These are phyloP conservation scores for Cyclotella kingstonii DNA, from an alignment of 108 stramenopile genomes.

Conservation along the genomic window DNA sequence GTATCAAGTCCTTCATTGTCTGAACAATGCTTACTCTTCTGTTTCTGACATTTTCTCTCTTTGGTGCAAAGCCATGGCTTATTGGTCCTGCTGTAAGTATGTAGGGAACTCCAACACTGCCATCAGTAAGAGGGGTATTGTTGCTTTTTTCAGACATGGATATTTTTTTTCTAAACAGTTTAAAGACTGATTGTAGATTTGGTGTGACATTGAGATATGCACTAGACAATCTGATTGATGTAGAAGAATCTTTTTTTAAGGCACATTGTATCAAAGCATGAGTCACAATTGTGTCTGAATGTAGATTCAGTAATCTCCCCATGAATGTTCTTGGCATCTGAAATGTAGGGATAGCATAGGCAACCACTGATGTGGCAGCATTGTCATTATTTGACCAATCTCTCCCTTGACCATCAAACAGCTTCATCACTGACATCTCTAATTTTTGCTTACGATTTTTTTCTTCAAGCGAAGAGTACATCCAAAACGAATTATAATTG, in stretches of 20 bases:
- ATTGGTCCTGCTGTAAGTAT: conserved; percentile 69
- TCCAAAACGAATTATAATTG: neutral
- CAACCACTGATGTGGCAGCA: conserved; percentile 22
- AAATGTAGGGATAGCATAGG: conserved; percentile 66
- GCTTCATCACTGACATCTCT: conserved; percentile 19
- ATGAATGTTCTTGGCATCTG: conserved; percentile 51
- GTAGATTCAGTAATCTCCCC: conserved; percentile 25
- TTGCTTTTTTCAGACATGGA: neutral
- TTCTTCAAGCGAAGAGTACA: conserved; percentile 5
- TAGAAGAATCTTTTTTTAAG: conserved; percentile 13
- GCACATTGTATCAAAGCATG: conserved; percentile 32
- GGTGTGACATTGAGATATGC: conserved; percentile 82
- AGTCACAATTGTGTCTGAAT: conserved; percentile 37
- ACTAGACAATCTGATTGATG: conserved; percentile 65
- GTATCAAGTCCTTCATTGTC: conserved; percentile 70
- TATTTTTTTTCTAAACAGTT: conserved; percentile 24
- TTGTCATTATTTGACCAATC: neutral
- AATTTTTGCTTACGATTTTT: conserved; percentile 25
- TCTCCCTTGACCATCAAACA: conserved; percentile 19
- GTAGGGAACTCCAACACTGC: conserved; percentile 19
- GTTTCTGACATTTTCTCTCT: conserved; percentile 26
- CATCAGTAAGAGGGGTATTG: neutral
- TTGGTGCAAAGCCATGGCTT: conserved; percentile 82
- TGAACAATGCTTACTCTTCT: conserved; percentile 41
- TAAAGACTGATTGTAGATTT: conserved; percentile 33